Conservation (phyloP, 2,329 filamentous ascomycete species). For the Epichloe gansuensis region DNA sequence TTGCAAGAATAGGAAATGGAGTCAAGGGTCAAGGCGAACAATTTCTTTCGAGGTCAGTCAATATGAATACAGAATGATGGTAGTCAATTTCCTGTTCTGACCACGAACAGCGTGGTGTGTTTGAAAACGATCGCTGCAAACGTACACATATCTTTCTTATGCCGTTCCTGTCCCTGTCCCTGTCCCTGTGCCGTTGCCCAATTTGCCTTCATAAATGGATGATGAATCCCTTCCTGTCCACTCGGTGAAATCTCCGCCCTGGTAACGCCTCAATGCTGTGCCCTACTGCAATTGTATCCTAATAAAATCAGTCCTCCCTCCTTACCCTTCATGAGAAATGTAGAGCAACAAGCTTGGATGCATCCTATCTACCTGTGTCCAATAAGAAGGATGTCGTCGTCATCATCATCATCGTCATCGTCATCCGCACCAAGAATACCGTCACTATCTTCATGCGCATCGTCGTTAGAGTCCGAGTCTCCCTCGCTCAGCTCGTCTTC, state of each 20-base stretch:
- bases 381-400: slow-evolving; percentile 37
- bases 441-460: slow-evolving; percentile 28
- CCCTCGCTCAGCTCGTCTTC: slow-evolving; percentile 30
- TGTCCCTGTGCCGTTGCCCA: neutral
- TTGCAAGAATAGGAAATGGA: neutral
- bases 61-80: neutral
- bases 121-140: neutral
- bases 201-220: neutral
- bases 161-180: neutral
- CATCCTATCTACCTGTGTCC: slow-evolving; percentile 32
- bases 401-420: slow-evolving; percentile 32
- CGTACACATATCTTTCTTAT: neutral
- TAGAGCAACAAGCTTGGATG: neutral
- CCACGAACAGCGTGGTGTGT: neutral
- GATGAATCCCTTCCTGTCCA: neutral
- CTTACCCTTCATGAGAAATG: neutral
- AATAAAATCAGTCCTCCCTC: neutral
- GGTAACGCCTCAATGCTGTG: neutral
- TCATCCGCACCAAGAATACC: slow-evolving; percentile 31
- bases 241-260: neutral
- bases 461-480: slow-evolving; percentile 37
- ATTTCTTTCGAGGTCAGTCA: neutral
- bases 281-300: neutral
- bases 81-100: neutral
- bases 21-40: neutral